Base-by-base conservation (phyloP, 2,329 filamentous ascomycete genomes). In the Monosporascus sp. region DNA sequence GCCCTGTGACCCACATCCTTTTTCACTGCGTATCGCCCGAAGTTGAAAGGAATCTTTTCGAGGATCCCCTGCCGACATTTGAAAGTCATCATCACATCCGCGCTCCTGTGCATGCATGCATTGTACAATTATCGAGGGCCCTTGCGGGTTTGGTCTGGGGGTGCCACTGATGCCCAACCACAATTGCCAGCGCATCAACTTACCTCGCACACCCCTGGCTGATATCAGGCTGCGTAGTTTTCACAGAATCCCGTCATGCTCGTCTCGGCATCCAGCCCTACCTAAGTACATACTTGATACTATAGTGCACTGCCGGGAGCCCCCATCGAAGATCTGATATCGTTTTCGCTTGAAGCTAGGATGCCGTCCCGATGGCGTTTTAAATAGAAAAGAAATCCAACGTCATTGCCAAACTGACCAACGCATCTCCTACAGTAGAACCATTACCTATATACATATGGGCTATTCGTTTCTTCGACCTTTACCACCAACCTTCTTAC, bases 141-240 rank as follows among this genome's bases (percentile, higher is more conserved):
- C 26, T 5, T 46, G 43, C 24, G 24, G 17, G 19, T 46, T 46
- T 46, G 43, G 24, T 16, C 20, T 46, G 43, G 43, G 26, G 43
- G 43, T 46, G 43, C 26, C 43, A 46, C 43, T 46, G 43, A 46
- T 46, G 43, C 43, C 43, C 43, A 46, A 46, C 43, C 43, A 46
- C 16, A 17, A 11, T n/a, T 46, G 43, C 43, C 22, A 26, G 14
- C 22, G 24, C 43, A 46, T 46, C 43, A 27, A 31, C 26, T 46
- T 22, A 22, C 24, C 8, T 46, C 24, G n/a, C 24, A 31, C 11
- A 31, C 11, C 43, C 43, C 43, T 19, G 43, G 20, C 11, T 31
- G 16, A 26, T 46, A n/a, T 46, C 22, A 46, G 43, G 43, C 43
- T 7, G 7, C 43, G 11, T 24, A 46, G 43, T 46, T 46, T 46